Percentiles rank a stretch among this genome's conserved stretches.
phyloP scores from a whole-genome alignment of 371 early-diverging fungal species.

The Syncephalastrum sp. region DNA sequence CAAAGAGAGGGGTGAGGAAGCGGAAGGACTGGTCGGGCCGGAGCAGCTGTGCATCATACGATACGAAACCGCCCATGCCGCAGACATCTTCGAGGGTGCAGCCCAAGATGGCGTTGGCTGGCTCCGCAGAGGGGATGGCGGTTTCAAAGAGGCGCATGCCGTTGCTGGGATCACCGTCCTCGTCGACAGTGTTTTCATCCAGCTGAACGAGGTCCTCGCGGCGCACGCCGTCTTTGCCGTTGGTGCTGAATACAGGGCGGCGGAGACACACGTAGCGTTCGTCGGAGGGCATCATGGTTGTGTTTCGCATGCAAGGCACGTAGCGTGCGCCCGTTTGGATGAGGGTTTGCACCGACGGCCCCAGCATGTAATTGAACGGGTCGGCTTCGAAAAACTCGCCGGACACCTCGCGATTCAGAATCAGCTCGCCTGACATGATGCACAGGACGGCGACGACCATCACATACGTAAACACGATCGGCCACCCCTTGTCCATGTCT shows the following conservation, averaged over 20 bases:
- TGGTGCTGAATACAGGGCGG: background rate
- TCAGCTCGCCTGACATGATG: constrained; percentile 21
- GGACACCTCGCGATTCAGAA: constrained; percentile 17
- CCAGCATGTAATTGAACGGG: constrained; percentile 25
- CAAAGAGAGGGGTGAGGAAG: constrained; percentile 70
- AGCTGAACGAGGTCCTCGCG: background rate
- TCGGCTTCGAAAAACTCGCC: constrained; percentile 23
- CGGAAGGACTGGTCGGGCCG: constrained; percentile 70
- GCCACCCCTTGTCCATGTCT: constrained; percentile 10
- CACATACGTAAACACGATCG: constrained; percentile 16
- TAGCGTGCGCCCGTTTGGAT: constrained; percentile 50
- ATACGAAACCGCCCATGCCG: constrained; percentile 39
- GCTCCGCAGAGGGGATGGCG: background rate
- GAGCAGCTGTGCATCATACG: too few relatives aligned
- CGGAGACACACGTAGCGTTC: constrained; percentile 31
- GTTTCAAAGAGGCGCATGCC: background rate
- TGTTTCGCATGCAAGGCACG: constrained; percentile 51
- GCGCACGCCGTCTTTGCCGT: constrained; percentile 2
- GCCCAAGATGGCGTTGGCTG: background rate
- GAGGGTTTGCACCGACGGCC: constrained; percentile 28
- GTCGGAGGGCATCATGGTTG: constrained; percentile 22
- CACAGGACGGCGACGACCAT: constrained; percentile 9
- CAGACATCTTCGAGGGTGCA: constrained; percentile 49
- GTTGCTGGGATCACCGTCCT: background rate
- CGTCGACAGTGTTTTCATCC: constrained; percentile 6